A percentile compares a stretch with the other conserved stretches of the same genome.
These are phyloP conservation scores for Neotropicomus parvogracilis DNA, from an alignment of 1,284 basidiomycete genomes.

Conservation along the genomic window DNA sequence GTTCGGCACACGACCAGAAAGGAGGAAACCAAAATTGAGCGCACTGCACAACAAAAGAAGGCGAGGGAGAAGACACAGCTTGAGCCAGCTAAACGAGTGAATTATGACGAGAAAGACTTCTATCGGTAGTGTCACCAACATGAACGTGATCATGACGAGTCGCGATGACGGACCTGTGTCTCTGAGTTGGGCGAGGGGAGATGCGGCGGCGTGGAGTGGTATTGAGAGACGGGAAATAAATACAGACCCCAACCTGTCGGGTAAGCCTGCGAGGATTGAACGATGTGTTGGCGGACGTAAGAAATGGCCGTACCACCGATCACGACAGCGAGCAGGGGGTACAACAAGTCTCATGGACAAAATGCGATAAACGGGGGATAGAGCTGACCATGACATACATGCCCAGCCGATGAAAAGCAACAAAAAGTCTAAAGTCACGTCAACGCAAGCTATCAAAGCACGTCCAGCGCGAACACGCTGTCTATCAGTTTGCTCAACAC, in stretches of 20 bases:
- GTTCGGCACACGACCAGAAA: background rate
- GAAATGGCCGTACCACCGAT: constrained; percentile 64
- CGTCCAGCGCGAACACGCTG: too few relatives aligned
- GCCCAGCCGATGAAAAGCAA: too few relatives aligned
- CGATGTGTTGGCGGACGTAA: background rate
- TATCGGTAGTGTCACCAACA: constrained; percentile 72
- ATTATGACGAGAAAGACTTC: constrained; percentile 72
- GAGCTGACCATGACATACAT: too few relatives aligned
- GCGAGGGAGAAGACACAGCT: constrained; percentile 57
- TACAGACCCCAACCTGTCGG: constrained; percentile 87
- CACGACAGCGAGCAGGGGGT: constrained; percentile 82
- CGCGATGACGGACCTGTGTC: constrained; percentile 41
- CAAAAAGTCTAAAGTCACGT: too few relatives aligned
- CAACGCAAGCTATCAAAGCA: background rate
- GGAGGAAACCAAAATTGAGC: constrained; percentile 22
- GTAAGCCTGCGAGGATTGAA: constrained; percentile 52
- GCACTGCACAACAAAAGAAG: constrained; percentile 73
- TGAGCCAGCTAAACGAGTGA: constrained; percentile 70
- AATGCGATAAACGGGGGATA: too few relatives aligned
- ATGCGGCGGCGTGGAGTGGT: constrained; percentile 64
- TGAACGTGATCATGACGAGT: constrained; percentile 64
- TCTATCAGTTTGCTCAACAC: too few relatives aligned
- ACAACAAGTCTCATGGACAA: too few relatives aligned
- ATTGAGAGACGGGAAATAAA: constrained; percentile 91
- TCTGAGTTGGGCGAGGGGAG: constrained; percentile 17